These are phyloP conservation scores for Nigrospora oryzae DNA, from an alignment of 2,329 filamentous ascomycete genomes.

Conservation along the genomic window DNA sequence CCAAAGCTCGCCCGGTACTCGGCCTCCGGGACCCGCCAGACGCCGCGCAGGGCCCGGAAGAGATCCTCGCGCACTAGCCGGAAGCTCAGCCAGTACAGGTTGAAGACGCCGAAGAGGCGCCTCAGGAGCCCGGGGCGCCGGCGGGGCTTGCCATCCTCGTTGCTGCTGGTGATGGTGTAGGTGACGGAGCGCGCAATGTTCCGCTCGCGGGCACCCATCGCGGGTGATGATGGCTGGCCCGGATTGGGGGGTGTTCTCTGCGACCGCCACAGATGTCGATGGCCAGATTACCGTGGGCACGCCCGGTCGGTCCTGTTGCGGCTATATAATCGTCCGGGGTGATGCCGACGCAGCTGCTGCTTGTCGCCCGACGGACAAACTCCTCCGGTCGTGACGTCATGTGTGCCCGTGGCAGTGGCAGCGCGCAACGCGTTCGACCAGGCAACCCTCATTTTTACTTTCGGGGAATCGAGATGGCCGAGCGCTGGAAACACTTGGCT, in stretches of 20 bases:
- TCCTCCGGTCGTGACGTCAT: too few relatives aligned
- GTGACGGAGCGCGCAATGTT: conserved; percentile 31
- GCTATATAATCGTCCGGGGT: too few relatives aligned
- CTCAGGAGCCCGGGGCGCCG: conserved; percentile 22
- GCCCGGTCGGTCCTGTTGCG: too few relatives aligned
- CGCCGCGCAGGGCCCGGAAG: conserved; percentile 30
- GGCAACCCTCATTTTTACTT: too few relatives aligned
- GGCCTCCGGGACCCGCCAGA: conserved; percentile 44
- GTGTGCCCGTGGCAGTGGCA: too few relatives aligned
- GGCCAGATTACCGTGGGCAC: too few relatives aligned
- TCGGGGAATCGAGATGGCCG: too few relatives aligned
- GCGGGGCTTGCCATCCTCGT: conserved; percentile 16
- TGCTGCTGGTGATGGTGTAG: conserved; percentile 22
- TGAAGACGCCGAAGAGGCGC: conserved; percentile 32
- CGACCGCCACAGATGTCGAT: too few relatives aligned
- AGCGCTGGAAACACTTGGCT: too few relatives aligned
- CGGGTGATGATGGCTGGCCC: conserved; percentile 3
- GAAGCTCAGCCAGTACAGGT: conserved; percentile 23
- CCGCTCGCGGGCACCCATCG: conserved; percentile 17
- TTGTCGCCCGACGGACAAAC: too few relatives aligned
- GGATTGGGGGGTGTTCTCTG: not conserved
- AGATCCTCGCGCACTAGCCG: conserved; percentile 22
- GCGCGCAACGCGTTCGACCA: too few relatives aligned
- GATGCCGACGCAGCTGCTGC: too few relatives aligned
- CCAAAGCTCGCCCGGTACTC: conserved; percentile 47